Evolutionary conservation across 148 eudicot species (phyloP), one percentile per base, ranked within the genome.

Genomic region (Spergularia marina): DNA sequence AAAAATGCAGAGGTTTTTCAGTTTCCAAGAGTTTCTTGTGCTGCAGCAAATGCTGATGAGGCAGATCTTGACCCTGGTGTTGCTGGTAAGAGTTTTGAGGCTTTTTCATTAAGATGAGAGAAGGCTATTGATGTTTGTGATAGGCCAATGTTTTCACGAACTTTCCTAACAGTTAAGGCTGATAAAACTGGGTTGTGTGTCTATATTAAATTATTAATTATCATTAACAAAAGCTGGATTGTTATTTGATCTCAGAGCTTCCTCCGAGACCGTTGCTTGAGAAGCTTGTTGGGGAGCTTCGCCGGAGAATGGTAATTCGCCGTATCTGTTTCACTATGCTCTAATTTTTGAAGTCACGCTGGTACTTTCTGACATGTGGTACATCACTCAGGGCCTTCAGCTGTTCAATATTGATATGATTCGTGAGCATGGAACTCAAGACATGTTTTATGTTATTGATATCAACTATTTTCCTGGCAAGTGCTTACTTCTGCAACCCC

Each of bases 21-120:
- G 71, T 89, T 89, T 82, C 92, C 92, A 11, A 85, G 92, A 84
- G 92, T 89, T 73, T 89, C 92, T 21, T 78, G 89, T 79, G 92
- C 92, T 77, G 79, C 92, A 74, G 92, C 92, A 23, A 80, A 81
- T 55, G 92, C 92, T 2, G 92, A 89, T 69, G 86, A 86, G 85
- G 92, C 90, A 39, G 85, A 87, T 68, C 74, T 87, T 58, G 92
- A 87, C 70, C 92, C 92, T 49, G 84, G 78, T 68, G 84, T 89
- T 75, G 92, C 84, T 44, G 92, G 92, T 89, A 71, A 41, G 57
- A 51, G 53, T 47, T 73, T 10, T 54, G 15, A 52, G 18, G 9
- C 41, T 17, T 67, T 7, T 44, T 44, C 10, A 30, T 44, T 44
- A 4, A 9, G 49, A 44, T 44, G 49, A 9, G 49, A 44, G 36